Base-by-base conservation (phyloP, 2,329 filamentous ascomycete species). In the Monosporascus sp. region DNA sequence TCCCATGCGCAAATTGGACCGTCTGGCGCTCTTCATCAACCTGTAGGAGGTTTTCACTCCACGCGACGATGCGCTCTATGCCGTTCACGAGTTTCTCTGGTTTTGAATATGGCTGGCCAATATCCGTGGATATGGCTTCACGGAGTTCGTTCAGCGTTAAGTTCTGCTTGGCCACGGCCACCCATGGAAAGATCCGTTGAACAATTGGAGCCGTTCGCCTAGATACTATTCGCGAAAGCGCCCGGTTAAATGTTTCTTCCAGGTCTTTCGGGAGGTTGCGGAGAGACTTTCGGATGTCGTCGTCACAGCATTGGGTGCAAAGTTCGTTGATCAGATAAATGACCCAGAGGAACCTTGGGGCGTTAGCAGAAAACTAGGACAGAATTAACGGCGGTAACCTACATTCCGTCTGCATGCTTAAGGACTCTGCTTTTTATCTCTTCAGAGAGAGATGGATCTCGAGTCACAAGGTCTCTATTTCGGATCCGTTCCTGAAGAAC, bases 41-140 rank as follows among this genome's bases (percentile, higher is more conserved):
- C 4, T 59, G 48, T 8, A 63, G 27, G 7, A 63, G 50, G 31
- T 61, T 61, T 38, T 58, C 53, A 37, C 60, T 60, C 41, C 46
- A 55, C 3, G 43, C 54, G n/a, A 38, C 22, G 26, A 59, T 56
- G 6, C 55, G 59, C 1, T 63, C 37, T 3, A 70, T 63, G 11
- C 64, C 56, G 35, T 68, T 72, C 26, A 58, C 52, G 1, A 60
- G 55, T 11, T 62, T 58, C 3, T 62, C 65, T 11, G 56, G 55
- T 7, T 57, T 63, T 2, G 56, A 64, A 37, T 59, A 60, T 16
- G 49, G 45, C 45, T 65, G 62, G n/a, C 61, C 60, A 40, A 72
- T 63, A 40, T 72, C 63, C 19, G 74, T 64, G 3, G 66, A 58
- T 37, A 74, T 62, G 3, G 66, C 69, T 52, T 75, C 72, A 5